Conservation (phyloP, 2,329 filamentous ascomycete species). For the Xylariaceae sp. region DNA sequence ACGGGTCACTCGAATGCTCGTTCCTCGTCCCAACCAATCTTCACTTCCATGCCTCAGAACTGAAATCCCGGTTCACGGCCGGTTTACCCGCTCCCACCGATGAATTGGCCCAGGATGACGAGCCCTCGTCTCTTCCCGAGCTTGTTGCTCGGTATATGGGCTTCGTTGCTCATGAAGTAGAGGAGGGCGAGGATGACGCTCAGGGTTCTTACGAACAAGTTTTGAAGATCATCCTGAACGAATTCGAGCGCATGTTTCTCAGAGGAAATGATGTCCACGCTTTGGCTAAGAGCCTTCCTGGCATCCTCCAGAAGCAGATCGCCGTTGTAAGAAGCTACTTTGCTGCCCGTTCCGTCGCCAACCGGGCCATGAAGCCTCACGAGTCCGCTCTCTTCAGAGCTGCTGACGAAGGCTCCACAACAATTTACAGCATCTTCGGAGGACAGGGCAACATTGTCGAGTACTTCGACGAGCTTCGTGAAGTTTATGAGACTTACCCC, state of each 20-base stretch:
- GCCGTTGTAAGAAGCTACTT: constrained; percentile 89
- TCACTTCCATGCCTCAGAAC: constrained; percentile 91
- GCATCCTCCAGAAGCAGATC: constrained; percentile 89
- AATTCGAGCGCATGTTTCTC: constrained; percentile 94
- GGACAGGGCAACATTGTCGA: constrained; percentile 99
- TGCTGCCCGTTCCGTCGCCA: constrained; percentile 74
- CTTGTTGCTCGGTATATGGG: constrained; percentile 91
- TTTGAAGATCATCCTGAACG: constrained; percentile 84
- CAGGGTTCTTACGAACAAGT: constrained; percentile 89
- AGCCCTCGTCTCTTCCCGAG: constrained; percentile 93
- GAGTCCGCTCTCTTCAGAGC: constrained; percentile 90
- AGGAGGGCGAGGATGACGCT: constrained; percentile 84
- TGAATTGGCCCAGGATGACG: constrained; percentile 95
- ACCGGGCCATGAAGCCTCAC: constrained; percentile 82
- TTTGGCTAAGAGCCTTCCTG: constrained; percentile 75
- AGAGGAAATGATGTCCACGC: constrained; percentile 95
- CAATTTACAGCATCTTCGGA: constrained; percentile 90
- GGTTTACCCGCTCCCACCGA: constrained; percentile 88
- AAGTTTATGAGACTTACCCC: constrained; percentile 86
- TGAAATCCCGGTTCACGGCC: constrained; percentile 84
- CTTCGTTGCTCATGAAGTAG: constrained; percentile 81
- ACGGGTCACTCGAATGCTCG: constrained; percentile 93
- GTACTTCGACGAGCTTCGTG: constrained; percentile 95
- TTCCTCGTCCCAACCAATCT: constrained; percentile 92
- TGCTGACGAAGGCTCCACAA: constrained; percentile 74